Evolutionary conservation across 371 early-diverging fungal species (phyloP).

Genomic region (Lichtheimia ornata): DNA sequence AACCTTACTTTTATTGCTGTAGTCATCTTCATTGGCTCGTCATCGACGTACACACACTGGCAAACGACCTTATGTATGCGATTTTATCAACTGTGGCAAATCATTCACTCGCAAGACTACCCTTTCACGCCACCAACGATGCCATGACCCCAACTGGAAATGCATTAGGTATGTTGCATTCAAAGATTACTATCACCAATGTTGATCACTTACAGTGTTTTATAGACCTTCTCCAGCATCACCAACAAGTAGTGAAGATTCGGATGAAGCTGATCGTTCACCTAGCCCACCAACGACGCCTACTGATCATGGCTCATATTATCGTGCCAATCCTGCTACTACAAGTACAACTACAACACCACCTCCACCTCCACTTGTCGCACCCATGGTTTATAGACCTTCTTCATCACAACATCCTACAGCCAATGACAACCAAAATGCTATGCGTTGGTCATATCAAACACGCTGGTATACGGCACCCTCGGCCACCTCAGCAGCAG

Average conservation of each 20-base stretch:
- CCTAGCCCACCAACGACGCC: slow-evolving; percentile 30
- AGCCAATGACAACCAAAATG: slow-evolving; percentile 1
- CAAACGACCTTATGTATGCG: slow-evolving; percentile 40
- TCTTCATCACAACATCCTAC: slow-evolving; percentile 3
- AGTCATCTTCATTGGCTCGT: slow-evolving; percentile 44
- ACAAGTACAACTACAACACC: too few species aligned
- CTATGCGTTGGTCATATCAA: slow-evolving; percentile 3
- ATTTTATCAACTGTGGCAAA: slow-evolving; percentile 48
- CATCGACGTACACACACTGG: slow-evolving; percentile 46
- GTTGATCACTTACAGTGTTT: background rate
- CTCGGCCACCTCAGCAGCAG: slow-evolving; percentile 1
- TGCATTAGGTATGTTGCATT: slow-evolving; percentile 14
- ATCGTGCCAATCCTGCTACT: slow-evolving; percentile 8
- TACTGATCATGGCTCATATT: slow-evolving; percentile 22
- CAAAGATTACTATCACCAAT: background rate
- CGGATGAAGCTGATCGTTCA: slow-evolving; percentile 33
- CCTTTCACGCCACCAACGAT: slow-evolving; percentile 60
- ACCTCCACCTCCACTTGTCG: slow-evolving; percentile 12
- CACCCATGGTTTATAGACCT: slow-evolving; percentile 25
- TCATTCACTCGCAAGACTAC: slow-evolving; percentile 66
- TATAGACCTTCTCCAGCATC: slow-evolving; percentile 25
- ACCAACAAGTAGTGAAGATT: slow-evolving; percentile 31
- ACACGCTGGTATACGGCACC: slow-evolving; percentile 5
- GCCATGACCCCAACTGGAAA: slow-evolving; percentile 30
- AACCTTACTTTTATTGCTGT: background rate